These are phyloP conservation scores for Dentipellis fragilis DNA, from an alignment of 768 basidiomycete genomes.

Conservation along the genomic window DNA sequence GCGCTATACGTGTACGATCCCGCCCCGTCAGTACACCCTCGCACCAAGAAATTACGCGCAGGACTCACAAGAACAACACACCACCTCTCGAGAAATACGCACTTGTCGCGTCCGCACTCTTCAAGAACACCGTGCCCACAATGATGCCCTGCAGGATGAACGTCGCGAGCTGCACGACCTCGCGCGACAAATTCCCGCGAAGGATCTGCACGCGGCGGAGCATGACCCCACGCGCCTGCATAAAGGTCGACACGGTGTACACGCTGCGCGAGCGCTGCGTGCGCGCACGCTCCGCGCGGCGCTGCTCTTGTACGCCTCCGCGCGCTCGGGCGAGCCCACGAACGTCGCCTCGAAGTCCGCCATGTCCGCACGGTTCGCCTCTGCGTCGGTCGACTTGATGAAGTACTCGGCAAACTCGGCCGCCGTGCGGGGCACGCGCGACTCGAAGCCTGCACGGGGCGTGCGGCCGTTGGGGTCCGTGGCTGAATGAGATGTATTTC, in stretches of 20 bases:
- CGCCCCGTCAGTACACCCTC: no score
- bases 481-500: slow-evolving; percentile 29
- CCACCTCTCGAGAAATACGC: slow-evolving; percentile 73
- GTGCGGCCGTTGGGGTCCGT: slow-evolving; percentile 54
- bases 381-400: slow-evolving; percentile 27
- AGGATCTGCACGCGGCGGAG: slow-evolving; percentile 26
- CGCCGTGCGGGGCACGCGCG: slow-evolving; percentile 39
- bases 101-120: slow-evolving; percentile 40
- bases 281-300: slow-evolving; percentile 37
- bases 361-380: slow-evolving; percentile 35
- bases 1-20: no score
- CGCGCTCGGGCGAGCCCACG: slow-evolving; percentile 35
- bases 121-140: slow-evolving; percentile 58
- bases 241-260: slow-evolving; percentile 24
- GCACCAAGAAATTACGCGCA: neutral
- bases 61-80: slow-evolving; percentile 60
- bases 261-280: slow-evolving; percentile 29
- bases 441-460: slow-evolving; percentile 29
- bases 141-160: slow-evolving; percentile 44
- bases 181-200: slow-evolving; percentile 18
- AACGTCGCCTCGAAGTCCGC: slow-evolving; percentile 32
- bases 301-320: slow-evolving; percentile 24
- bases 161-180: slow-evolving; percentile 30
- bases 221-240: slow-evolving; percentile 28
- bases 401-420: slow-evolving; percentile 39